Percentiles rank a stretch among this genome's conserved stretches.
Conservation (phyloP, 2,329 filamentous ascomycete species). For the Venturiaceae sp. region DNA sequence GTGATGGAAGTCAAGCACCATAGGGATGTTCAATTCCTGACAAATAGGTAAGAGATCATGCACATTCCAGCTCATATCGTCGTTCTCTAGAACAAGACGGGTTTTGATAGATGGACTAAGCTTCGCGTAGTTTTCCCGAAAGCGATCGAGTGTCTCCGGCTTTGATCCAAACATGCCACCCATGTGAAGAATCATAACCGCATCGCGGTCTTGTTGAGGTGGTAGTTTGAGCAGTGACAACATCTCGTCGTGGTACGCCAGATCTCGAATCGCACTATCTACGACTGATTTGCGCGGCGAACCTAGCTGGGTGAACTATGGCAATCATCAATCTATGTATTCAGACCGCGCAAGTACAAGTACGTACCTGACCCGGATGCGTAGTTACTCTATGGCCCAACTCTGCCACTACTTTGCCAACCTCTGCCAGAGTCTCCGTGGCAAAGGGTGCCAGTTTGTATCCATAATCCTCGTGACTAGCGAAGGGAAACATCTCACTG, state of each 20-base stretch:
- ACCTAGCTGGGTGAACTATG: conserved; percentile 76
- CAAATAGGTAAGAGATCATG: conserved; percentile 85
- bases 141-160: conserved; percentile 64
- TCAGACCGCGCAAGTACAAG: not conserved
- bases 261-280: conserved; percentile 64
- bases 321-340: conserved; percentile 4
- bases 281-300: conserved; percentile 74
- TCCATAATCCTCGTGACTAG: conserved; percentile 76
- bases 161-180: conserved; percentile 88
- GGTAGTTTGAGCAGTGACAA: conserved; percentile 67
- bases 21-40: conserved; percentile 85
- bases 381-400: conserved; percentile 79
- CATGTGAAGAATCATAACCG: conserved; percentile 91
- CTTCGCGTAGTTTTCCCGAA: conserved; percentile 61
- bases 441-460: conserved; percentile 82
- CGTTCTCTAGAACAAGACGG: conserved; percentile 83
- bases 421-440: conserved; percentile 63
- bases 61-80: conserved; percentile 87
- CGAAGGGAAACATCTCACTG: conserved; percentile 96
- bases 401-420: conserved; percentile 65
- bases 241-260: conserved; percentile 84
- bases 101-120: conserved; percentile 64
- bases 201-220: conserved; percentile 69
- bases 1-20: conserved; percentile 90
- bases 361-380: conserved; percentile 67